Conservation (phyloP, 371 early-diverging fungal species). For the Mucor velutinosus region DNA sequence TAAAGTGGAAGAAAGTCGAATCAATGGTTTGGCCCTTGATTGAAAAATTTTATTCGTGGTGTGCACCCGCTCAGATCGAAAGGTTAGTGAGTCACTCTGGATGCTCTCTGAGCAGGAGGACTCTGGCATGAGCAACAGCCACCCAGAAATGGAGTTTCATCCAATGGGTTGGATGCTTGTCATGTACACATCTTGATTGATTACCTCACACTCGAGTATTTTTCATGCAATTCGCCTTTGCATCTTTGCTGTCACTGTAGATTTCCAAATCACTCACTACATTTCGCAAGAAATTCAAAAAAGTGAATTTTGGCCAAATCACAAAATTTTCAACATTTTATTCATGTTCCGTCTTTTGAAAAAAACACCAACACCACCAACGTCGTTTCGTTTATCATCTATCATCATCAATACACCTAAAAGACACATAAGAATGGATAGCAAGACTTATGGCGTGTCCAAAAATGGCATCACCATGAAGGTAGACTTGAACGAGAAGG, state of each 20-base stretch:
- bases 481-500: conserved; percentile 55
- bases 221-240: too few relatives aligned
- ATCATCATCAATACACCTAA: neutral
- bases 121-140: neutral
- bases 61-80: neutral
- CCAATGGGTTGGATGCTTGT: too few relatives aligned
- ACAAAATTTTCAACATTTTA: neutral
- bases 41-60: neutral
- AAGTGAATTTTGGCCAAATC: neutral
- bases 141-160: neutral
- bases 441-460: conserved; percentile 35
- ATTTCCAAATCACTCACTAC: too few relatives aligned
- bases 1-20: neutral
- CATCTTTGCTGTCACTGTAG: too few relatives aligned
- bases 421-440: conserved; percentile 10
- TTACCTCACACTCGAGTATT: too few relatives aligned
- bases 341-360: conserved; percentile 2
- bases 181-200: too few relatives aligned
- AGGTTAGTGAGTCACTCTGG: neutral
- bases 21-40: neutral
- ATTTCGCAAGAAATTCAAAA: neutral
- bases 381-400: neutral
- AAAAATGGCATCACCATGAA: conserved; percentile 41
- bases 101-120: too few relatives aligned
- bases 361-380: neutral